Evolutionary conservation across 108 stramenopile genomes (phyloP).

Genomic region (Pelagomonas calceolata): DNA sequence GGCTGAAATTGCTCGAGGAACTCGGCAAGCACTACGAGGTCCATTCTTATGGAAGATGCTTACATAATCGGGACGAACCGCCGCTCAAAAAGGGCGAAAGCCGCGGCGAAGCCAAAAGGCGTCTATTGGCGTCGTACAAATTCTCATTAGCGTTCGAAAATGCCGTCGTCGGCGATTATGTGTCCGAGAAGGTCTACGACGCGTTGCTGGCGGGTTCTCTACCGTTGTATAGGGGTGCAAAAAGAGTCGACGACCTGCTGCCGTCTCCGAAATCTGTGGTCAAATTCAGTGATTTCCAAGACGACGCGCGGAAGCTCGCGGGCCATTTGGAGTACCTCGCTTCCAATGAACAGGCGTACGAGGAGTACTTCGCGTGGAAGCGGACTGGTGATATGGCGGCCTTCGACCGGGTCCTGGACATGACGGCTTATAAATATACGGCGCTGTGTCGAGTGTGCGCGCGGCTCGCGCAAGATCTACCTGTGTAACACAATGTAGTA

Average conservation of each 20-base stretch:
- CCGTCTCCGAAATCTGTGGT: slow-evolving; percentile 12
- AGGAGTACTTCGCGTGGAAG: slow-evolving; percentile 20
- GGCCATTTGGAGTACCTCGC: slow-evolving; percentile 15
- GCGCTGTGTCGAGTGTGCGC: slow-evolving; percentile 5
- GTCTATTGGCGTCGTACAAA: slow-evolving; percentile 22
- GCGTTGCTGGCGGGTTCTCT: slow-evolving; percentile 27
- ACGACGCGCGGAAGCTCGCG: slow-evolving; percentile 10
- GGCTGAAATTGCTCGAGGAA: slow-evolving; percentile 19
- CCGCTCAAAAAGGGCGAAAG: background rate
- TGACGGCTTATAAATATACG: slow-evolving; percentile 15
- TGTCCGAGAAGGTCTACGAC: slow-evolving; percentile 40
- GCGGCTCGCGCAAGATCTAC: background rate
- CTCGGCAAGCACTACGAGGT: slow-evolving; percentile 24
- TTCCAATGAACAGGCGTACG: slow-evolving; percentile 8
- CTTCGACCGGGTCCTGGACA: slow-evolving; percentile 5
- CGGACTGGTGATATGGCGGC: background rate
- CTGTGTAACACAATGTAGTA: too few relatives aligned
- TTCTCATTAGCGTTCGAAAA: slow-evolving; percentile 38
- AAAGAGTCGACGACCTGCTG: slow-evolving; percentile 18
- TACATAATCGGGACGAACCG: slow-evolving; percentile 23
- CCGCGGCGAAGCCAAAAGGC: slow-evolving; percentile 23
- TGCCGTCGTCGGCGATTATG: slow-evolving; percentile 24
- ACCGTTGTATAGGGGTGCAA: slow-evolving; percentile 34
- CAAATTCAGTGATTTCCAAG: slow-evolving; percentile 10
- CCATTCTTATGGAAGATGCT: slow-evolving; percentile 30